Evolutionary conservation across 2,329 filamentous ascomycete species (phyloP).

Genomic region (Aspergillus ochraceoroseus): DNA sequence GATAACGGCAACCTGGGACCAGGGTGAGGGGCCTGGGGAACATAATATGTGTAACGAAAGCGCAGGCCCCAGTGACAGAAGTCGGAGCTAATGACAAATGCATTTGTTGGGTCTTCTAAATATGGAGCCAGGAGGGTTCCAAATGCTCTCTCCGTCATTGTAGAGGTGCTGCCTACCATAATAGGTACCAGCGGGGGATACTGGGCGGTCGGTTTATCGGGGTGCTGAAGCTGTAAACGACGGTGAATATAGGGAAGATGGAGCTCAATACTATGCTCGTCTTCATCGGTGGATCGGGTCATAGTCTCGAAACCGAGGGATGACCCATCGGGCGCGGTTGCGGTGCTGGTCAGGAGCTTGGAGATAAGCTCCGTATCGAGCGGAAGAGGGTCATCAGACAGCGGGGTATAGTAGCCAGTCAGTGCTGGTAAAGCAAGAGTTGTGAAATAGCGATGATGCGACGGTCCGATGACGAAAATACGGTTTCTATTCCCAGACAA

Average conservation of each 20-base stretch:
- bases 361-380: slow-evolving; percentile 44
- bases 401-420: slow-evolving; percentile 46
- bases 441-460: slow-evolving; percentile 76
- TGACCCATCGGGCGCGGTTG: slow-evolving; percentile 30
- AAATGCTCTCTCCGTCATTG: slow-evolving; percentile 60
- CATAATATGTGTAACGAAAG: slow-evolving; percentile 80
- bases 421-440: slow-evolving; percentile 73
- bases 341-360: slow-evolving; percentile 31
- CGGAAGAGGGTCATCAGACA: slow-evolving; percentile 42
- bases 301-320: slow-evolving; percentile 51
- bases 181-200: slow-evolving; percentile 79
- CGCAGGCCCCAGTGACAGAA: slow-evolving; percentile 93
- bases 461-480: slow-evolving; percentile 87
- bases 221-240: slow-evolving; percentile 54
- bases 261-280: slow-evolving; percentile 94
- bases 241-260: slow-evolving; percentile 92
- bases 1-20: slow-evolving; percentile 37
- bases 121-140: slow-evolving; percentile 72
- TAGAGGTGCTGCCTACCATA: slow-evolving; percentile 70
- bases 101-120: slow-evolving; percentile 65
- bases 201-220: slow-evolving; percentile 47
- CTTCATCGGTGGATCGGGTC: slow-evolving; percentile 61
- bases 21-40: slow-evolving; percentile 45
- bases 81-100: slow-evolving; percentile 87
- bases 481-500: slow-evolving; percentile 57